phyloP scores from a whole-genome alignment of 345 rosid genomes.

The Capsella bursapastoris region DNA sequence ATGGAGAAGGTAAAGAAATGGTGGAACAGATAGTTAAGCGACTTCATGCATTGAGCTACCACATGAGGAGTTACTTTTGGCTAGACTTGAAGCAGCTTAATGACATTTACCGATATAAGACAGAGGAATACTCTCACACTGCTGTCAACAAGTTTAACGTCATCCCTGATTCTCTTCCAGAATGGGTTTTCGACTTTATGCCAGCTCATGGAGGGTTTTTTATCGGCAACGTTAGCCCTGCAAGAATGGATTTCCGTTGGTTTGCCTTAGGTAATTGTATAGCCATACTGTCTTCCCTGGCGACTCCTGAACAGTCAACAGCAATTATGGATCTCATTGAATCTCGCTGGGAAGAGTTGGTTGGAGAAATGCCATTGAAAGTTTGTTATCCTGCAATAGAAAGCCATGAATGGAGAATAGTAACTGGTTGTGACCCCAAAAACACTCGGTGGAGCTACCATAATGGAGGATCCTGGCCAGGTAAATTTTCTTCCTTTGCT shows the following conservation, averaged over 20 bases:
- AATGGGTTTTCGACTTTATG: constrained; percentile 95
- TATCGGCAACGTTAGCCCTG: constrained; percentile 93
- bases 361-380: constrained; percentile 96
- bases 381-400: constrained; percentile 93
- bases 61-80: constrained; percentile 94
- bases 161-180: constrained; percentile 96
- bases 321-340: constrained; percentile 99
- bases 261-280: constrained; percentile 91
- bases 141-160: constrained; percentile 97
- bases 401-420: constrained; percentile 87
- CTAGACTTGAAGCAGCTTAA: constrained; percentile 91
- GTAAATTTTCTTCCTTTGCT: constrained; percentile 41
- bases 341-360: constrained; percentile 94
- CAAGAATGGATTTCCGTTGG: constrained; percentile 97
- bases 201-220: constrained; percentile 85
- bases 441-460: constrained; percentile 99
- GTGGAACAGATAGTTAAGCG: constrained; percentile 87
- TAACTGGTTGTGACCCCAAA: constrained; percentile 94
- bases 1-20: constrained; percentile 86
- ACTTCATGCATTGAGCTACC: constrained; percentile 90
- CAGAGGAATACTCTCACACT: constrained; percentile 97
- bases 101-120: constrained; percentile 89
- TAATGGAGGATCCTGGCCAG: constrained; percentile 99
- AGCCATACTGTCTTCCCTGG: constrained; percentile 88
- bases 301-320: constrained; percentile 88